Evolutionary conservation across 2,329 filamentous ascomycete species (phyloP), one percentile per base, ranked within the genome.

Genomic region (Xylariaceae sp.): DNA sequence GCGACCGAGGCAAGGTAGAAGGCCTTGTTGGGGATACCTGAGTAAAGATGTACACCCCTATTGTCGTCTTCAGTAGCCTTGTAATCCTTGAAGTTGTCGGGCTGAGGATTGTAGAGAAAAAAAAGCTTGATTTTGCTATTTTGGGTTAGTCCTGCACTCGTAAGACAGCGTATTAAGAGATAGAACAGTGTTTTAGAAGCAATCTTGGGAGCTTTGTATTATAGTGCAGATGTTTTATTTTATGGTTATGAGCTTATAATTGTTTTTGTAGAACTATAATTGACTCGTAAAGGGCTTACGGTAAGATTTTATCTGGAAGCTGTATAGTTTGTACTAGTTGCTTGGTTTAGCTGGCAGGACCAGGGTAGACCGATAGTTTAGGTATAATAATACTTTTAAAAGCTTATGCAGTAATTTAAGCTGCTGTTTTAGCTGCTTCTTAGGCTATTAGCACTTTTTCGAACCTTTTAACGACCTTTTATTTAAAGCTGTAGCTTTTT

Each of bases 191-290:
- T n/a, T n/a, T n/a, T n/a, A n/a, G n/a, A n/a, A n/a, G n/a, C n/a
- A n/a, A n/a, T n/a, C n/a, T n/a, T n/a, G n/a, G n/a, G n/a, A n/a
- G n/a, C n/a, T n/a, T n/a, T n/a, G n/a, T n/a, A n/a, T n/a, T n/a
- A n/a, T n/a, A n/a, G n/a, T n/a, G n/a, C n/a, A n/a, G n/a, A n/a
- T n/a, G n/a, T n/a, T n/a, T n/a, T n/a, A n/a, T n/a, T n/a, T n/a
- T n/a, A n/a, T 89, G 84, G 76, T 99, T 95, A 50, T 95, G 92
- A 67, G 95, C 92, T 73, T 98, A 95, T 6, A 99, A 83, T 74
- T 99, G 95, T 74, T 98, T 94, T 76, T 99, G 95, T 23, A 99
- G 81, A 16, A 97, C 95, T 76, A 96, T 87, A 70, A 99, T 97
- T 1, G 93, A 96, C 75, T 99, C 95, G 26, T 95, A 89, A 28